Percentiles rank a stretch among this genome's conserved stretches.
phyloP scores from a whole-genome alignment of 169 alveolate species.

The Cardiosporidium cionae region DNA sequence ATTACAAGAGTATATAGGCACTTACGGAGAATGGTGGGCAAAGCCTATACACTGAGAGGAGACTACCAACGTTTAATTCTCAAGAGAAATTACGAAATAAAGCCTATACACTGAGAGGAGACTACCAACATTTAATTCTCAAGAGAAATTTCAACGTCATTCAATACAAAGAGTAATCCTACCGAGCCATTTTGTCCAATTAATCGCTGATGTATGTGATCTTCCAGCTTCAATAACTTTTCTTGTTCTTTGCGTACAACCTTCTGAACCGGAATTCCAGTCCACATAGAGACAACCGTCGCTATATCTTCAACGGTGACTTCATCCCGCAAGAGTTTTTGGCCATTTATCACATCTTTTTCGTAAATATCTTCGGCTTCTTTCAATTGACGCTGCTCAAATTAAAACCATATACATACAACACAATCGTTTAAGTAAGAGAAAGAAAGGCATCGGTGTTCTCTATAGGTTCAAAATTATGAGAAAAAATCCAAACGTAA shows the following conservation, averaged over 20 bases:
- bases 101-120: no score
- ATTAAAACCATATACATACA: background rate
- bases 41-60: no score
- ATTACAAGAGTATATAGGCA: no score
- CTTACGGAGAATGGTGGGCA: no score
- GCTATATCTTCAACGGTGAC: slow-evolving; percentile 75
- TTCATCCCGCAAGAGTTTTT: slow-evolving; percentile 46
- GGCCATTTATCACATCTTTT: slow-evolving; percentile 6
- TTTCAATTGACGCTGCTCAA: slow-evolving; percentile 15
- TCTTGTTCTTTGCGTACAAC: slow-evolving; percentile 66
- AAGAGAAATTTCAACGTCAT: no score
- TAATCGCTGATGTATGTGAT: slow-evolving; percentile 36
- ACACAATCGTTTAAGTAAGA: no score
- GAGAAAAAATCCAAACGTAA: no score
- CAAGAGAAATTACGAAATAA: no score
- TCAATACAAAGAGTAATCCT: background rate
- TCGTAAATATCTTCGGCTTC: slow-evolving; percentile 22
- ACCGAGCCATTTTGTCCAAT: slow-evolving; percentile 61
- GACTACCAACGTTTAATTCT: no score
- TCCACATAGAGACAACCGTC: slow-evolving; percentile 63
- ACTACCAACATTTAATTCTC: no score
- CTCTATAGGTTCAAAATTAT: no score
- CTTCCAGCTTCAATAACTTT: slow-evolving; percentile 53
- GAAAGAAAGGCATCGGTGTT: no score
- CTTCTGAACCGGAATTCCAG: slow-evolving; percentile 69